Evolutionary conservation across 225 moss, liverwort and hornwort genomes (phyloP).

Genomic region (Thuidium tamariscinum): DNA sequence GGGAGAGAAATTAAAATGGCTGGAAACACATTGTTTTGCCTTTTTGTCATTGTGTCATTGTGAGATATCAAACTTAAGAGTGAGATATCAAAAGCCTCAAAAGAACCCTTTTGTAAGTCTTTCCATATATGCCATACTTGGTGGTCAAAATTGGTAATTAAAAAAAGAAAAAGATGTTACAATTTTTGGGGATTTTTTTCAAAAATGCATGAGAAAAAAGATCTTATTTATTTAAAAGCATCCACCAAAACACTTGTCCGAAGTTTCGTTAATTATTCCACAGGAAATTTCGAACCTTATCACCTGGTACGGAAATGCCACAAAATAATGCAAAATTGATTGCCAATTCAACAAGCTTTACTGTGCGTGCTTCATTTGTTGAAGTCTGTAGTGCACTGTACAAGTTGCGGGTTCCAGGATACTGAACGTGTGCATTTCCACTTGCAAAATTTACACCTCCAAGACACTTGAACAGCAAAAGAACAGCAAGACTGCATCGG

Average conservation of each 20-base stretch:
- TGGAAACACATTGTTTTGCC: too few relatives aligned
- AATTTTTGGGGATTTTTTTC: too few relatives aligned
- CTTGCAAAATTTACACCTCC: not conserved
- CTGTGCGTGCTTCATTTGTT: not conserved
- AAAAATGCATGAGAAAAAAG: too few relatives aligned
- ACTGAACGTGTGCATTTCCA: not conserved
- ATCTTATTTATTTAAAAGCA: not conserved
- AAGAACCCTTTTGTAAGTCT: too few relatives aligned
- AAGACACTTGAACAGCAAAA: not conserved
- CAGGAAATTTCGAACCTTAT: not conserved
- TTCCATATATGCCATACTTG: rapidly evolving
- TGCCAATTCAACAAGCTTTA: not conserved
- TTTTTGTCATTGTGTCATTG: too few relatives aligned
- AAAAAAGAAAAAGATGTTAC: not conserved
- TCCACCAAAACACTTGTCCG: not conserved
- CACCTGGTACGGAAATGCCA: not conserved
- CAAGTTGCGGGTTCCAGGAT: not conserved
- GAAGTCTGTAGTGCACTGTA: not conserved
- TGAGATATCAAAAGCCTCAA: not conserved
- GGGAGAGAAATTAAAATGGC: too few relatives aligned
- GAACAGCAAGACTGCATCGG: not conserved
- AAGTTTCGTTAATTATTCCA: not conserved
- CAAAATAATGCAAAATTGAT: not conserved
- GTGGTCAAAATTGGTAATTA: not conserved
- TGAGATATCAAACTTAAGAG: not conserved